Evolutionary conservation across 1,284 basidiomycete genomes (phyloP), one percentile per base, ranked within the genome.

Genomic region (Cronartium quercuum): DNA sequence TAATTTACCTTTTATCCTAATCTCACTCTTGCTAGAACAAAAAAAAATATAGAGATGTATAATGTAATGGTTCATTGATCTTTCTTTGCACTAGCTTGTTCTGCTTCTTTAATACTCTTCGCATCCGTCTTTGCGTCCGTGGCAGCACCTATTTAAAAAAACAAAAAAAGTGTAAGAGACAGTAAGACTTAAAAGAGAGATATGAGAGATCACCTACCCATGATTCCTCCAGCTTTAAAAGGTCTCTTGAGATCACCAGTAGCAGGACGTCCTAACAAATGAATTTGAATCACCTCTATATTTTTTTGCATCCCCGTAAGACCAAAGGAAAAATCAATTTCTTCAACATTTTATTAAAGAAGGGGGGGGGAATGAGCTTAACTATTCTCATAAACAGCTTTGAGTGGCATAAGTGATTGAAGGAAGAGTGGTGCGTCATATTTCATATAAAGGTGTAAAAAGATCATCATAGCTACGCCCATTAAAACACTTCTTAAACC

Each of bases 391-490:
- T 90, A 91, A 60, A 93, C 82, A 63, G 86, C 86, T 85, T 96
- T 95, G 80, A 95, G 77, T 24, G 90, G 91, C 91, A 94, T 94
- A 78, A 95, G 86, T 40, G 87, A 86, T 82, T 95, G 92, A 77
- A 95, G 89, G 84, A 95, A 94, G 77, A 94, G 86, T 10, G 92
- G 93, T 80, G 94, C 92, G 12, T 91, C 93, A 85, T 90, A 94
- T 80, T 90, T 87, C 78, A 83, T 80, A 51, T 76, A 77, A 63
- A 77, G 74, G 69, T 77, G 76, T 34, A 75, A 44, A 85, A 94
- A 89, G 71, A 80, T 85, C 91, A 93, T 93, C 89, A 93, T 92
- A 62, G 88, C 89, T 79, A 92, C 82, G 77, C 90, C 90, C 82
- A 90, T 88, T 83, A 89, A 90, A 6, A 88, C 88, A 40, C 87